Conservation (phyloP, 306 rosid genomes). For the Casuarina equisetifolia region DNA sequence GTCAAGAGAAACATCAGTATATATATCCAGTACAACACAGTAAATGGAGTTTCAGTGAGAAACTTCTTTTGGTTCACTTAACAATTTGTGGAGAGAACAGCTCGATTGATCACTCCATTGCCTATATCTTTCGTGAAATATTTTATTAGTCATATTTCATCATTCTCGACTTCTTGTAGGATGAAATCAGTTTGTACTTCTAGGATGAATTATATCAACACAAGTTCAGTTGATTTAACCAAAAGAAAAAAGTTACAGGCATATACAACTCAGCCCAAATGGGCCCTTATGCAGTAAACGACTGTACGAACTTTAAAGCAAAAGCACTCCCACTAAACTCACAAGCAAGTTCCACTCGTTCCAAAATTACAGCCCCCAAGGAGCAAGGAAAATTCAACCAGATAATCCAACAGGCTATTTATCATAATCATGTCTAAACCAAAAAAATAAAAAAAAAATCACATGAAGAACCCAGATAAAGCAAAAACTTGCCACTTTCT, state of each 20-base stretch:
- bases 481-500: not conserved
- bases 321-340: not conserved
- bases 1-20: not conserved
- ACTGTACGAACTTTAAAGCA: not conserved
- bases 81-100: not conserved
- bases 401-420: not conserved
- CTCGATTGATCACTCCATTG: not conserved
- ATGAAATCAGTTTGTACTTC: not conserved
- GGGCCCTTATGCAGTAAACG: constrained; percentile 4
- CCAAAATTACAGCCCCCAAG: not conserved
- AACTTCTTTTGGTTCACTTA: not conserved
- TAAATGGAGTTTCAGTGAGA: not conserved
- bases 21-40: not conserved
- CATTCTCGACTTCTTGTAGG: not conserved
- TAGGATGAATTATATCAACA: not conserved
- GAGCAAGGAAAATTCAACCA: not conserved
- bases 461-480: not conserved
- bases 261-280: not conserved
- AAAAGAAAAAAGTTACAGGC: not conserved
- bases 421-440: not conserved
- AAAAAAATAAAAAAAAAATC: too few relatives aligned
- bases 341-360: not conserved
- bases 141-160: not conserved
- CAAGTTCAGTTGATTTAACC: not conserved
- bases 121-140: not conserved